Percentiles rank a stretch among this genome's conserved stretches.
Evolutionary conservation across 2,329 filamentous ascomycete genomes (phyloP).

Genomic region (Colletotrichum salicis): DNA sequence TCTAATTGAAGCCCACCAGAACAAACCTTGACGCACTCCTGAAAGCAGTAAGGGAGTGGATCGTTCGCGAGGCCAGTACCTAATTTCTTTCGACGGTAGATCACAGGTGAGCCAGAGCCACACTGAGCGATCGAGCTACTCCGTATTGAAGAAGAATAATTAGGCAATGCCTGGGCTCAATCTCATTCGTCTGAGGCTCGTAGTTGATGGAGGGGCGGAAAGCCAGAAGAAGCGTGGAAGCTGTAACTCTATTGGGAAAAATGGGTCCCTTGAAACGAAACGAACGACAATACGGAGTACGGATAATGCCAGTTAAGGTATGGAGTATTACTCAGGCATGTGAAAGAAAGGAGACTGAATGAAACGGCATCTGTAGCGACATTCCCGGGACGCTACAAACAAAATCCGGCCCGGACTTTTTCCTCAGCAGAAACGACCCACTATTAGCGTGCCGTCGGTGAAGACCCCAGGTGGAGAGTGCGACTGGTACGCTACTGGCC

Average conservation of each 20-base stretch:
- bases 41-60: neutral
- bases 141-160: too few species aligned
- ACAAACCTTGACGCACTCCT: neutral
- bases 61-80: neutral
- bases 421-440: neutral
- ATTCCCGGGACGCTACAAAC: neutral
- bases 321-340: conserved; percentile 6
- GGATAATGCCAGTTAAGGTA: neutral
- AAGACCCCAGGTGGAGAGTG: conserved; percentile 19
- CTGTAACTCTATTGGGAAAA: neutral
- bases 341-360: conserved; percentile 16
- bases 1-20: neutral
- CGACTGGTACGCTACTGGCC: neutral
- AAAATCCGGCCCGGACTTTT: conserved; percentile 1
- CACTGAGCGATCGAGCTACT: too few species aligned
- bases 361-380: conserved; percentile 13
- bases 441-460: neutral
- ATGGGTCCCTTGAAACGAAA: conserved; percentile 3
- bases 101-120: neutral
- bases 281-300: neutral
- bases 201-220: neutral
- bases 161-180: neutral
- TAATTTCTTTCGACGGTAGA: neutral
- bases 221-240: conserved; percentile 1
- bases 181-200: neutral